These are phyloP conservation scores for Aurifilum marmelostoma DNA, from an alignment of 2,329 filamentous ascomycete species.

Conservation along the genomic window DNA sequence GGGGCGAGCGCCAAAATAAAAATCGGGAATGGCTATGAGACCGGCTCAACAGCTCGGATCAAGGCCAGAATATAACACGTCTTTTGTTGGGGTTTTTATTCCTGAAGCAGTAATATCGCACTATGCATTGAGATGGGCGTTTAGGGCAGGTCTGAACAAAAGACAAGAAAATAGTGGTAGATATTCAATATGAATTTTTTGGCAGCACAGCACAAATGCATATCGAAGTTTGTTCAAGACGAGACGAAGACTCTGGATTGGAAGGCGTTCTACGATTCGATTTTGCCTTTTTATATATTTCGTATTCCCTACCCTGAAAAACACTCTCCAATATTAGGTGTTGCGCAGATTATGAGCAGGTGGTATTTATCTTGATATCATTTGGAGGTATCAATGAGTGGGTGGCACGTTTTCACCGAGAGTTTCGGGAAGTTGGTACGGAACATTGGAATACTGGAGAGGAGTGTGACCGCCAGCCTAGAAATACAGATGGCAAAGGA, in stretches of 20 bases:
- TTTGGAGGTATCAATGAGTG: no score
- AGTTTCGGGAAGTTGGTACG: no score
- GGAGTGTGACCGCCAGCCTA: no score
- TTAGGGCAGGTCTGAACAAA: neutral
- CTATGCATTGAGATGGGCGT: slow-evolving; percentile 4
- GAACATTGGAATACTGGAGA: no score
- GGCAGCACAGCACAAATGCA: neutral
- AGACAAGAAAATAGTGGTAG: neutral
- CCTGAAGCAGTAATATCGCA: neutral
- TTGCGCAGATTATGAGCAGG: neutral
- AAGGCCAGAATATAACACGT: neutral
- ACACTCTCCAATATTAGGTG: neutral
- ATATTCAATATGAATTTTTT: no score
- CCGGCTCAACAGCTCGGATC: neutral
- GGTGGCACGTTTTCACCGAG: no score
- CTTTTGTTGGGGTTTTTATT: neutral
- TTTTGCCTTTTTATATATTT: neutral
- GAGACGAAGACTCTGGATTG: neutral
- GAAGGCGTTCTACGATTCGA: no score
- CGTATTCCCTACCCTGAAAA: neutral
- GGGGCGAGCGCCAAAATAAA: neutral
- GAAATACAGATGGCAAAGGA: no score
- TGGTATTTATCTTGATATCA: no score
- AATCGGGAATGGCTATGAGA: neutral
- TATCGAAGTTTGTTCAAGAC: neutral